Evolutionary conservation across 1,284 basidiomycete genomes (phyloP).

Genomic region (Limonomyces culmigenus): DNA sequence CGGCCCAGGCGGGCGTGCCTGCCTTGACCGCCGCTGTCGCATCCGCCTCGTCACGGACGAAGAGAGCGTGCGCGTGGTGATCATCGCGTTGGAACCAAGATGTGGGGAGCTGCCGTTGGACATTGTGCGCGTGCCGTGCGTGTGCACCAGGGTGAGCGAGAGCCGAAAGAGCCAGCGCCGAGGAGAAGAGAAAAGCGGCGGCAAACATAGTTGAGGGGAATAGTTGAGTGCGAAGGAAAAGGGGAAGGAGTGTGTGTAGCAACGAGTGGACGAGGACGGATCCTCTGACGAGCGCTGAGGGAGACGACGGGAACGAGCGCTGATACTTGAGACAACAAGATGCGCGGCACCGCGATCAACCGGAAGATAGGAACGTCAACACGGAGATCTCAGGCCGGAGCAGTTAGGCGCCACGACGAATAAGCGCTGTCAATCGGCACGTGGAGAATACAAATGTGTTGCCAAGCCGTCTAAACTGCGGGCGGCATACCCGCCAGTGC

Average conservation of each 20-base stretch:
- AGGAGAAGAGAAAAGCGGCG: not conserved
- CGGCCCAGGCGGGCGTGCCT: slow-evolving; percentile 10
- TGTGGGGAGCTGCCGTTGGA: slow-evolving; percentile 5
- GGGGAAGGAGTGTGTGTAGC: slow-evolving; percentile 3
- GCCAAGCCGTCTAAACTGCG: no score
- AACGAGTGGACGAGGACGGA: slow-evolving; percentile 2
- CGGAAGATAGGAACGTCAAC: no score
- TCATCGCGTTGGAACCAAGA: slow-evolving; percentile 13
- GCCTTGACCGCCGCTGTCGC: slow-evolving; percentile 7
- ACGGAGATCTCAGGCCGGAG: no score
- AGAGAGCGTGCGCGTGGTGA: slow-evolving; percentile 12
- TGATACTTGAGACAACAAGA: no score
- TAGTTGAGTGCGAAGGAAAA: slow-evolving; percentile 1
- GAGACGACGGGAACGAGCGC: no score
- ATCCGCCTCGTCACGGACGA: slow-evolving; percentile 6
- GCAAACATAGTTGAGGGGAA: slow-evolving; percentile 1
- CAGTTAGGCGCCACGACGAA: no score
- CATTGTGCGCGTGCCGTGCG: slow-evolving; percentile 4
- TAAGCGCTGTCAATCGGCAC: no score
- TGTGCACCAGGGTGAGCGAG: slow-evolving; percentile 2
- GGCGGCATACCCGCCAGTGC: no score
- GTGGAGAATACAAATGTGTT: no score
- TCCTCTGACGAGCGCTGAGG: not conserved
- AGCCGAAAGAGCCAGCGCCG: slow-evolving; percentile 1
- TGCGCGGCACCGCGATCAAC: no score